phyloP scores from a whole-genome alignment of 1,139 yeast species.

The Nakaseomyces sp. region DNA sequence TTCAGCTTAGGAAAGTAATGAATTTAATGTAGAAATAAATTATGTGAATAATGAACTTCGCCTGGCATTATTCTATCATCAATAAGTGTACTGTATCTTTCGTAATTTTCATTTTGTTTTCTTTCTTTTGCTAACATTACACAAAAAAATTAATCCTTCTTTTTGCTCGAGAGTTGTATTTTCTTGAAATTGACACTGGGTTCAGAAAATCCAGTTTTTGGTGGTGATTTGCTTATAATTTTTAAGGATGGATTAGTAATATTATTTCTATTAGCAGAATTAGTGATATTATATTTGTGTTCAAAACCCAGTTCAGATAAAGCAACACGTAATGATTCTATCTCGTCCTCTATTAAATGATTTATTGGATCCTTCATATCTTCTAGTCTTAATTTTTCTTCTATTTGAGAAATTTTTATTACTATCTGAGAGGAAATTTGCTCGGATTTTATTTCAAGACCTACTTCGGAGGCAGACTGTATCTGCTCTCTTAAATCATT shows the following conservation, averaged over 20 bases:
- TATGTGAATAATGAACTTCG: no score
- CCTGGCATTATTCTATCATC: no score
- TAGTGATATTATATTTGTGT: neutral
- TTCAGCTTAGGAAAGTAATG: no score
- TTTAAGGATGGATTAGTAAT: constrained; percentile 12
- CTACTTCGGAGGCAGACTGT: neutral
- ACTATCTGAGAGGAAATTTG: neutral
- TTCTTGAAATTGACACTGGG: neutral
- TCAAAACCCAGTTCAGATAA: neutral
- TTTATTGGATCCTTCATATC: neutral
- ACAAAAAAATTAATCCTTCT: neutral
- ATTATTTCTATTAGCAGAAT: neutral
- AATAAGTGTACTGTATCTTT: no score
- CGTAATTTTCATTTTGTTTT: no score
- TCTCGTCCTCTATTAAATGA: neutral
- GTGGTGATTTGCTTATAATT: constrained; percentile 25
- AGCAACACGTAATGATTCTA: neutral
- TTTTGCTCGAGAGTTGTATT: neutral
- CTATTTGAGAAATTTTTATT: neutral
- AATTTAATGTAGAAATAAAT: no score
- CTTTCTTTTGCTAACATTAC: no score
- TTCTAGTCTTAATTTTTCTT: neutral
- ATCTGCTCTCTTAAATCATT: neutral
- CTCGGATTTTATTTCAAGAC: neutral
- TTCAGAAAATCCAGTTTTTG: constrained; percentile 21